Evolutionary conservation across 192 early-diverging fungal species (phyloP).

Genomic region (Coemansia sp.): DNA sequence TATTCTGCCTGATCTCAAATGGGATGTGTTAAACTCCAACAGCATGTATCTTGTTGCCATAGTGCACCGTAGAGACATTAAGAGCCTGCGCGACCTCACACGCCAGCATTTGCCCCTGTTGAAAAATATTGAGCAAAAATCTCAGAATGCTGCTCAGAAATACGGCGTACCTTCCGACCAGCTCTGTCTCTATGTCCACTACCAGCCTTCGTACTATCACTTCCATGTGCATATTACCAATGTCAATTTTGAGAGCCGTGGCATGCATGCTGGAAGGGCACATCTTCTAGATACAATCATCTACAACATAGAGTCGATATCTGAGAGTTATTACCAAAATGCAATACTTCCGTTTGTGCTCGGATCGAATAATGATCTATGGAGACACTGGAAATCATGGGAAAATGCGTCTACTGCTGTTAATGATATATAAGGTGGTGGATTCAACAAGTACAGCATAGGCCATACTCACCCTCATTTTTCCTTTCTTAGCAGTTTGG

Average conservation of each 20-base stretch:
- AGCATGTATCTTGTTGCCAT: constrained; percentile 70
- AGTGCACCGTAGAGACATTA: constrained; percentile 56
- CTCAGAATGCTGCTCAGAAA: constrained; percentile 45
- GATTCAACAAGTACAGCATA: too few species aligned
- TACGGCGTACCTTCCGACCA: constrained; percentile 58
- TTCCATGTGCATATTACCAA: constrained; percentile 80
- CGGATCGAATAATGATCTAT: constrained; percentile 54
- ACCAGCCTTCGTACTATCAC: constrained; percentile 83
- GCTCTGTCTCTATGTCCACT: constrained; percentile 73
- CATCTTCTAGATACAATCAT: constrained; percentile 71
- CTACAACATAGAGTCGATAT: constrained; percentile 64
- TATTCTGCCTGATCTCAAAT: constrained; percentile 77
- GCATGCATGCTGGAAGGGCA: constrained; percentile 64
- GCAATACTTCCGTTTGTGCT: constrained; percentile 61
- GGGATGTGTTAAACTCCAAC: constrained; percentile 64
- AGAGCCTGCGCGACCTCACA: constrained; percentile 65
- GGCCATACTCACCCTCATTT: too few species aligned
- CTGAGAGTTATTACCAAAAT: constrained; percentile 64
- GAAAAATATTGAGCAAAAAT: constrained; percentile 60
- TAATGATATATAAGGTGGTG: neutral
- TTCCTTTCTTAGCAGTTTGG: too few species aligned
- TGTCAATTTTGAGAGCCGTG: constrained; percentile 57
- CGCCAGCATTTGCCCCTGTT: constrained; percentile 62
- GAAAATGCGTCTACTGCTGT: neutral
- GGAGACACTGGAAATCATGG: constrained; percentile 27